Base-by-base conservation (phyloP, 2,329 filamentous ascomycete species). In the Cladosporium sp. region DNA sequence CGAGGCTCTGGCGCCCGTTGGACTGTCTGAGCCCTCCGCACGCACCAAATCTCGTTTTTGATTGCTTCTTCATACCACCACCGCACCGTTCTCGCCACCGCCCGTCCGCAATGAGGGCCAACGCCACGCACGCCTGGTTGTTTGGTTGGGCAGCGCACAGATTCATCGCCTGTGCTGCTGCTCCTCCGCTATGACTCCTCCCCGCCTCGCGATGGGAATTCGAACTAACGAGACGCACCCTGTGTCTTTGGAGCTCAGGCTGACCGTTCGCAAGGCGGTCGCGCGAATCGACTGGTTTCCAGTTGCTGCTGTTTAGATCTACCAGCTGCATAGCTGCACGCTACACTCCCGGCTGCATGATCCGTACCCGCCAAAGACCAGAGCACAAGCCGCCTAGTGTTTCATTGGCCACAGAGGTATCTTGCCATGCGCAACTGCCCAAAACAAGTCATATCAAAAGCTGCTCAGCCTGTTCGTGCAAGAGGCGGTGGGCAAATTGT, bases 91-190 rank as follows among this genome's bases (percentile, higher is more conserved):
- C 35, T 28, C 49, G 23, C 44, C 58, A 50, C 40, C 58, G 40
- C 28, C 29, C 40, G 26, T 59, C n/a, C n/a, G 56, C 40, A 46
- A 46, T n/a, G 40, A 21, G n/a, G n/a, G 21, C 40, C 40, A 46
- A 18, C 40, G 52, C 28, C 52, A 55, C 26, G 52, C 28, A n/a
- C 26, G 52, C 28, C 11, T 55, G 28, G 18, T 12, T 21, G 52
- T 62, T 62, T 62, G 44, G 60, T 62, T 62, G 60, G 53, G 60
- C 46, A 40, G 49, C 46, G 44, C 59, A 62, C 59, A 62, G 49
- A 53, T 55, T 28, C 29, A n/a, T 57, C 46, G 31, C 49, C 44
- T 44, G 37, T n/a, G 18, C 37, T 44, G 44, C 58, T 60, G 16
- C 57, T 49, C 28, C 29, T 26, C 33, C 33, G 49, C 60, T 21